phyloP scores from a whole-genome alignment of 2,329 filamentous ascomycete species.

The Paradendryphiella salina region DNA sequence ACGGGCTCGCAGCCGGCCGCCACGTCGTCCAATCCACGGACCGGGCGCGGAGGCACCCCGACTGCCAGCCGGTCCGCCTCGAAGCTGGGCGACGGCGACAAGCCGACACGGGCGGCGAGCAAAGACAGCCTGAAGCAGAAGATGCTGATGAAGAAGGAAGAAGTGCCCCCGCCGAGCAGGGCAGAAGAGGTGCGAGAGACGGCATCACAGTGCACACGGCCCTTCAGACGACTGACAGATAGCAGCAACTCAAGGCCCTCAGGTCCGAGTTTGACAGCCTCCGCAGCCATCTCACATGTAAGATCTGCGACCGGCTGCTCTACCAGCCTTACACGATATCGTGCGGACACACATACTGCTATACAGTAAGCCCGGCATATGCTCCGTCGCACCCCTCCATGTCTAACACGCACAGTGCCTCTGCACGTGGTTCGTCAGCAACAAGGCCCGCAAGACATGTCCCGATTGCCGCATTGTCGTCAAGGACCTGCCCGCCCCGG shows the following conservation, averaged over 20 bases:
- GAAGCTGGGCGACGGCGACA: conserved; percentile 37
- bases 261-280: conserved; percentile 63
- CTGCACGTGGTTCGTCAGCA: conserved; percentile 58
- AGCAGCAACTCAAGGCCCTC: conserved; percentile 46
- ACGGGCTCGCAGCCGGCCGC: conserved; percentile 23
- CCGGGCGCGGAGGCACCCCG: conserved; percentile 34
- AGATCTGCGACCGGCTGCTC: conserved; percentile 68
- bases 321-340: conserved; percentile 70
- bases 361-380: conserved; percentile 55
- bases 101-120: conserved; percentile 39
- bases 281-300: conserved; percentile 64
- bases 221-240: conserved; percentile 25
- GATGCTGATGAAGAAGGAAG: conserved; percentile 42
- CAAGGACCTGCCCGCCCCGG: conserved; percentile 63
- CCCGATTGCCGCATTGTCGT: conserved; percentile 67
- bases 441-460: conserved; percentile 65
- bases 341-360: conserved; percentile 74
- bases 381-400: conserved; percentile 12
- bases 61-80: conserved; percentile 34
- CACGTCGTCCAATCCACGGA: conserved; percentile 36
- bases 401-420: conserved; percentile 54
- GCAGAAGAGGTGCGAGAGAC: conserved; percentile 42
- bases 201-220: neutral
- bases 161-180: conserved; percentile 36
- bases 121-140: conserved; percentile 48